A percentile compares a stretch with the other conserved stretches of the same genome.
These are phyloP conservation scores for Sarocladium brachiariae DNA, from an alignment of 2,329 filamentous ascomycete genomes.

Conservation along the genomic window DNA sequence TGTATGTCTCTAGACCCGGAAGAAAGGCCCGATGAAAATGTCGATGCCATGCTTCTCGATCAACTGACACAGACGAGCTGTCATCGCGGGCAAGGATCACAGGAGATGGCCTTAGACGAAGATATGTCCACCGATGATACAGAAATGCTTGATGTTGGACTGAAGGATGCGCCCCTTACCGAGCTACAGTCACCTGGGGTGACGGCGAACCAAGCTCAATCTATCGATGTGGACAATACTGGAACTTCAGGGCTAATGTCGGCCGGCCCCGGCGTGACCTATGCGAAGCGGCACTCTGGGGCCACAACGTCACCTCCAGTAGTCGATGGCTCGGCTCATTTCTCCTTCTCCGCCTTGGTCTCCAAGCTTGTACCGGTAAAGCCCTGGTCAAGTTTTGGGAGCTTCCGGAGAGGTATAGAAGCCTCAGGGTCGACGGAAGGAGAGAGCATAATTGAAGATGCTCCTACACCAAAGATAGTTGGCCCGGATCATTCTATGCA, in stretches of 20 bases:
- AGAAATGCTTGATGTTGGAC: too few relatives aligned
- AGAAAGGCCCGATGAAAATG: background rate
- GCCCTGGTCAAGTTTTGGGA: background rate
- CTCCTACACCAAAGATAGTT: background rate
- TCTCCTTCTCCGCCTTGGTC: background rate
- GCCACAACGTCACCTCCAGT: background rate
- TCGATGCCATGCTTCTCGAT: background rate
- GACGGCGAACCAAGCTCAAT: too few relatives aligned
- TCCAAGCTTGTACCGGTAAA: background rate
- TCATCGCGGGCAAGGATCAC: too few relatives aligned
- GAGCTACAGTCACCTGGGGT: too few relatives aligned
- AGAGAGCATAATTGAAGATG: background rate
- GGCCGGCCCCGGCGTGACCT: too few relatives aligned
- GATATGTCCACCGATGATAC: too few relatives aligned
- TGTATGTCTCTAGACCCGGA: background rate
- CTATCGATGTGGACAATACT: background rate
- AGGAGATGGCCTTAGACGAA: too few relatives aligned
- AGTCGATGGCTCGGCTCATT: background rate
- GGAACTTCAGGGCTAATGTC: too few relatives aligned
- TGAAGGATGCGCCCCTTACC: too few relatives aligned
- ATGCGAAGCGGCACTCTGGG: background rate
- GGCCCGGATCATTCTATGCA: background rate
- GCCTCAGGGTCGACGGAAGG: background rate
- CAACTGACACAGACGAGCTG: background rate
- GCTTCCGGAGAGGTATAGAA: background rate